Evolutionary conservation across 805 yeast genomes (phyloP).

Genomic region (Grigorovia transvaalensis): DNA sequence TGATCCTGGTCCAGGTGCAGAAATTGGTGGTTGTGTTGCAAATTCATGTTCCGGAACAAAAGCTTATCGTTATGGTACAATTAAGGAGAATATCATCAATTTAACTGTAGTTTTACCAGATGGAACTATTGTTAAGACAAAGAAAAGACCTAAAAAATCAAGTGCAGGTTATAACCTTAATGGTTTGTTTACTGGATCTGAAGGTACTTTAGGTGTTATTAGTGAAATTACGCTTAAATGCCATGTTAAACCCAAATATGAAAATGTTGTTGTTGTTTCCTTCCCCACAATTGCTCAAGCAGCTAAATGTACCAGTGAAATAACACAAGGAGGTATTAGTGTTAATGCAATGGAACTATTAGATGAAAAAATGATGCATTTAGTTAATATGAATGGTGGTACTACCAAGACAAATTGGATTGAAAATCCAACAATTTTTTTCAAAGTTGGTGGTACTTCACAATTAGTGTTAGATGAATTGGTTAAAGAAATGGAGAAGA

Average conservation of each 20-base stretch:
- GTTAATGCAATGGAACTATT: conserved; percentile 68
- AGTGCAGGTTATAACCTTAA: conserved; percentile 75
- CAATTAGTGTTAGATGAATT: conserved; percentile 34
- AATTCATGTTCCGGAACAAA: conserved; percentile 76
- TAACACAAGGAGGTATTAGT: conserved; percentile 52
- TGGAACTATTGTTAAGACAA: conserved; percentile 67
- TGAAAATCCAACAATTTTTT: conserved; percentile 51
- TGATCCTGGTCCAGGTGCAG: conserved; percentile 74
- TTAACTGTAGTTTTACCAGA: conserved; percentile 71
- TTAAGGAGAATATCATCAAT: conserved; percentile 60
- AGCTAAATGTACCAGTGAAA: conserved; percentile 52
- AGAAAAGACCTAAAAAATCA: conserved; percentile 65
- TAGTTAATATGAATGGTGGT: conserved; percentile 48
- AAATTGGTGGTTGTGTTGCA: conserved; percentile 69
- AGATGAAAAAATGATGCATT: conserved; percentile 63
- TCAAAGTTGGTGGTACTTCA: conserved; percentile 52
- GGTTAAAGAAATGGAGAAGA: conserved; percentile 36
- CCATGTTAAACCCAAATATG: conserved; percentile 53
- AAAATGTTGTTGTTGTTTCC: conserved; percentile 57
- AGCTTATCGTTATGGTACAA: conserved; percentile 70
- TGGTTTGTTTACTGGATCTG: conserved; percentile 65
- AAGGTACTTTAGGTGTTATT: conserved; percentile 70
- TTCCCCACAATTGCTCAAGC: conserved; percentile 64
- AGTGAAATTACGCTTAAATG: conserved; percentile 68
- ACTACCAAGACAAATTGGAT: conserved; percentile 41